Percentiles rank a stretch among this genome's conserved stretches.
Evolutionary conservation across 2,329 filamentous ascomycete species (phyloP).

Genomic region (Verticillium nubilum): DNA sequence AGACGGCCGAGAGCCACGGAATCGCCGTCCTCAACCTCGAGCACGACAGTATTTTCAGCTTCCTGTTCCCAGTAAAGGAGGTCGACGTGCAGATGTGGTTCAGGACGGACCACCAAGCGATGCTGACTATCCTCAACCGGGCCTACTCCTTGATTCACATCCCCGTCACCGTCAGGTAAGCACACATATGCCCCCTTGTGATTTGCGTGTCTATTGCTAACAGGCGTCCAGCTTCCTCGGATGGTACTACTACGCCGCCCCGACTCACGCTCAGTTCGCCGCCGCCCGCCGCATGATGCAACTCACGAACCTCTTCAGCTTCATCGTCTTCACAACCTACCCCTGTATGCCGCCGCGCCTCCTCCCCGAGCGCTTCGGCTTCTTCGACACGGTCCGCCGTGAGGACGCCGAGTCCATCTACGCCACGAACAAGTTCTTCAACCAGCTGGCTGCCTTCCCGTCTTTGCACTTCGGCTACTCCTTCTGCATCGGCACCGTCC

Average conservation of each 20-base stretch:
- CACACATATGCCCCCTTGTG: background rate
- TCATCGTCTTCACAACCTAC: conserved; percentile 56
- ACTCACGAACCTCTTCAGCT: conserved; percentile 55
- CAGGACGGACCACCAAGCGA: conserved; percentile 43
- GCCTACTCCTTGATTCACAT: conserved; percentile 56
- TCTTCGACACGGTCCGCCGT: conserved; percentile 56
- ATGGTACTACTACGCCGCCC: conserved; percentile 57
- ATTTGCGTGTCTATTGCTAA: background rate
- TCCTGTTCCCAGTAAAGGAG: conserved; percentile 48
- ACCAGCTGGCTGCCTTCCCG: conserved; percentile 53
- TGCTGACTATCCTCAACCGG: conserved; percentile 51
- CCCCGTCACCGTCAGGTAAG: conserved; percentile 52
- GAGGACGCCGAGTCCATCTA: conserved; percentile 53
- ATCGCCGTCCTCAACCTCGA: conserved; percentile 51
- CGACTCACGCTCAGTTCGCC: conserved; percentile 28
- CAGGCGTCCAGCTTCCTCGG: conserved; percentile 46
- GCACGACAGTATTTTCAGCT: conserved; percentile 40
- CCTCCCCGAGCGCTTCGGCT: conserved; percentile 53
- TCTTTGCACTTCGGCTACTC: conserved; percentile 53
- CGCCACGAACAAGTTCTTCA: conserved; percentile 56
- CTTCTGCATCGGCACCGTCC: conserved; percentile 47
- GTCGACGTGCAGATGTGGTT: conserved; percentile 51
- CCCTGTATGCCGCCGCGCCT: conserved; percentile 60
- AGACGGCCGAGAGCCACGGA: conserved; percentile 49
- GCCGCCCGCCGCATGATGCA: conserved; percentile 38